Base-by-base conservation (phyloP, 2,329 filamentous ascomycete genomes). In the Dryadomyces sulphureus region DNA sequence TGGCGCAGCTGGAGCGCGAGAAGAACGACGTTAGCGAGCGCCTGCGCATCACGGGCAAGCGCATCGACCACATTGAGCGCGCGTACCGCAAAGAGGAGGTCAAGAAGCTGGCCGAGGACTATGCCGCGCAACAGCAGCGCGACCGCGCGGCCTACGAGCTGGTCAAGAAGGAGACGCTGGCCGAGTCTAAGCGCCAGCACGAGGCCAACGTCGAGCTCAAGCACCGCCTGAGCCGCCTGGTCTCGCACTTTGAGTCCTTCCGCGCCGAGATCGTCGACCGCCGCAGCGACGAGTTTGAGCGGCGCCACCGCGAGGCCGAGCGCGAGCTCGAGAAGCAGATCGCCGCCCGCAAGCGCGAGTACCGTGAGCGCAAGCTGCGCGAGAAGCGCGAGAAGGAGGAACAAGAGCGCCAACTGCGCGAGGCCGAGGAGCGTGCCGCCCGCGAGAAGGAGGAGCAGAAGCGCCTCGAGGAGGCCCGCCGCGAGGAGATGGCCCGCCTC, bases 11-110 rank as follows among this genome's bases (percentile, higher is more conserved):
- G 11, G 92, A 96, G 68, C 89, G 90, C 56, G 92, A 96, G 72
- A 98, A 96, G 81, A 94, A 90, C 59, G 88, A 92, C 59, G 80
- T 95, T 54, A 86, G 84, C 53, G 88, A 95, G 66, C 87, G 84
- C 61, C 77, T 96, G 45, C 82, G 88, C 57, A 79, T 94, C 56
- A 93, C 89, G 50, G 87, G 84, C 62, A 96, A 95, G 77, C 84
- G 92, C 53, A 85, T 95, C 57, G 92, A 98, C 60, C 90, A 98
- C 66, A 70, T 98, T 56, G 92, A 98, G 71, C 85, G 92, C 69
- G 92, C 92, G 34, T 93, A 93, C 75, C 82, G 92, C 58, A 86
- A 90, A 63, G 92, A 96, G 67, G 92, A 98, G 65, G 68, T 82
- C 59, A 94, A 95, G 77, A 90, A 95, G 66, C 70, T 96, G 49